Percentiles rank a stretch among this genome's conserved stretches.
These are phyloP conservation scores for Plasmodium blacklocki DNA, from an alignment of 169 alveolate species.

Conservation along the genomic window DNA sequence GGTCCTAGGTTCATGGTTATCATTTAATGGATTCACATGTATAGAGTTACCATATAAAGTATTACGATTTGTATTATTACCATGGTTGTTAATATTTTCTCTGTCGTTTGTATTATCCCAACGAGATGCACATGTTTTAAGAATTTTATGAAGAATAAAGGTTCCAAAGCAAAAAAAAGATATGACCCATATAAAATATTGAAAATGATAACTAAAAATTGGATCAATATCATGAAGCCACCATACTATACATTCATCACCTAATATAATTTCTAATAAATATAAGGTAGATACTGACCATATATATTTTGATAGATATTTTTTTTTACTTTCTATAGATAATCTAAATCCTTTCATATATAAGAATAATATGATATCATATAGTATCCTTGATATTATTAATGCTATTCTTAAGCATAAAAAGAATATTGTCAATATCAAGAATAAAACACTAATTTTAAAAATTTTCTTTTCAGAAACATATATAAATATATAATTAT, in stretches of 20 bases:
- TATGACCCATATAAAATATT: slow-evolving; percentile 59
- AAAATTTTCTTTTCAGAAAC: slow-evolving; percentile 22
- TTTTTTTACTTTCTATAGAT: slow-evolving; percentile 54
- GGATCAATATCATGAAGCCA: slow-evolving; percentile 75
- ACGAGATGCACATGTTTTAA: slow-evolving; percentile 13
- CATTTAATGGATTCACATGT: no score
- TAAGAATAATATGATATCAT: slow-evolving; percentile 36
- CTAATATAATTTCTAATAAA: slow-evolving; percentile 39
- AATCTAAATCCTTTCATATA: slow-evolving; percentile 31
- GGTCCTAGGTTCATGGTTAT: background rate
- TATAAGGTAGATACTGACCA: slow-evolving; percentile 68
- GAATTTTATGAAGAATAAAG: background rate
- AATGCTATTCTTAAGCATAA: slow-evolving; percentile 43
- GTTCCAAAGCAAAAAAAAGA: slow-evolving; percentile 27
- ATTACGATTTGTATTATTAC: background rate
- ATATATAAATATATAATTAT: slow-evolving; percentile 53
- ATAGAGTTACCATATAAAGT: no score
- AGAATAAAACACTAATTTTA: slow-evolving; percentile 32
- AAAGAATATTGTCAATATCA: slow-evolving; percentile 39
- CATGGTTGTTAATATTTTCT: background rate
- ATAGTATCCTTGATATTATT: slow-evolving; percentile 50
- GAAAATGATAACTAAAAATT: slow-evolving; percentile 63
- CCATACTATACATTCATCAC: slow-evolving; percentile 66
- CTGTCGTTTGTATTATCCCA: background rate
- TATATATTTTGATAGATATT: slow-evolving; percentile 52